Evolutionary conservation across 179 eudicot genomes (phyloP).

Genomic region (Spergularia azorica): DNA sequence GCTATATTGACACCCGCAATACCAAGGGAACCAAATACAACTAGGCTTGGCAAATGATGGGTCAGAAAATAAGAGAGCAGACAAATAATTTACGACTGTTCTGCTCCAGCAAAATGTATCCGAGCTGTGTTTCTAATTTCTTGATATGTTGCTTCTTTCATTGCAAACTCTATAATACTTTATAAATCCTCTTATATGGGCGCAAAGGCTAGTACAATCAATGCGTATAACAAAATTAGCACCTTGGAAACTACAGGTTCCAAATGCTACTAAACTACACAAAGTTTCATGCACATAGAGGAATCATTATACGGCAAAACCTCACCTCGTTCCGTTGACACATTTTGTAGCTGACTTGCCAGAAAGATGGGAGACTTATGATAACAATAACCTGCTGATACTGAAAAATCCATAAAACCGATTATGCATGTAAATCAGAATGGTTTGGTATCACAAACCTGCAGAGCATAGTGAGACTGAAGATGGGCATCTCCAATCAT

Average conservation of each 20-base stretch:
- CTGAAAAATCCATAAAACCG: no score
- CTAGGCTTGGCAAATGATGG: not conserved
- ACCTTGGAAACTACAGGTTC: no score
- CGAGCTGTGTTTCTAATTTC: not conserved
- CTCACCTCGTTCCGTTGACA: no score
- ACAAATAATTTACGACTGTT: not conserved
- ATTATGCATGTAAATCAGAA: no score
- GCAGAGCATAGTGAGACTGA: not conserved
- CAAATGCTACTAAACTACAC: no score
- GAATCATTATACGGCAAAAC: no score
- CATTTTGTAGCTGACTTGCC: no score
- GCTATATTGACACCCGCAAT: conserved; percentile 10
- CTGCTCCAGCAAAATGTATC: not conserved
- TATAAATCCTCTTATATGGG: not conserved
- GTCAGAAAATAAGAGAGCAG: not conserved
- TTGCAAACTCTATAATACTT: not conserved
- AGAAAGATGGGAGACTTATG: no score
- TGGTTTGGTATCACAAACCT: not conserved
- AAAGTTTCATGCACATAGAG: no score
- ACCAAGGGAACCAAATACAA: conserved; percentile 12
- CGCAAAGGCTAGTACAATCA: no score
- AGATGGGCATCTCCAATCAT: not conserved
- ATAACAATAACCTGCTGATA: no score
- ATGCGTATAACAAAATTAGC: no score
- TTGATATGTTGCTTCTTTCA: conserved; percentile 24